These are phyloP conservation scores for Phytophthora niederhauseri DNA, from an alignment of 352 stramenopile species.

Conservation along the genomic window DNA sequence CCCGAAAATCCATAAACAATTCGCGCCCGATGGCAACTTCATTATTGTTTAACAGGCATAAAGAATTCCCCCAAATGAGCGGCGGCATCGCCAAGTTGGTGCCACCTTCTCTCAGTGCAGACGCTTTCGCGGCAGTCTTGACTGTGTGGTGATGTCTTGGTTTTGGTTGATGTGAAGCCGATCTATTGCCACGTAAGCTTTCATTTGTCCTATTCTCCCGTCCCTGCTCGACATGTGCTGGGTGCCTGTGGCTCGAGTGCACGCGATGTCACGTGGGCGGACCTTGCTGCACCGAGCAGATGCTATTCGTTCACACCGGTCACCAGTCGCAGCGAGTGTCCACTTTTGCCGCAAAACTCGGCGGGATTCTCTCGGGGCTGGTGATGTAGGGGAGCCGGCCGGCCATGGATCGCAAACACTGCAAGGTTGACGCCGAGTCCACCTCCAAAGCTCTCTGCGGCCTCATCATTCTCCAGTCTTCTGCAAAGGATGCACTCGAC, in stretches of 20 bases:
- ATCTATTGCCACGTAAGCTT: not conserved
- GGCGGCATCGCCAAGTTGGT: not conserved
- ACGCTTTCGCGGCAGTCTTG: constrained; percentile 8
- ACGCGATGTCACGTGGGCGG: not conserved
- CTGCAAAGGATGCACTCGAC: constrained; percentile 17
- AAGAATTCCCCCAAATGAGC: not conserved
- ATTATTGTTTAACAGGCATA: too few species aligned
- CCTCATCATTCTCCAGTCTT: not conserved
- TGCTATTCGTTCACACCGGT: constrained; percentile 20
- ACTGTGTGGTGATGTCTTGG: too few species aligned
- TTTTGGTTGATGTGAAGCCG: not conserved
- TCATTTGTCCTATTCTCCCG: not conserved
- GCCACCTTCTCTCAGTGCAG: constrained; percentile 9
- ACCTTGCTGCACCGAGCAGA: constrained; percentile 8
- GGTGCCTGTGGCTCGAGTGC: not conserved
- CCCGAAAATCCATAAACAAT: too few species aligned
- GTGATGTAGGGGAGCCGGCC: constrained; percentile 18
- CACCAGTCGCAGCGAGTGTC: not conserved
- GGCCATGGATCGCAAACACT: not conserved
- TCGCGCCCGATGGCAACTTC: too few species aligned
- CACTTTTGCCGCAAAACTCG: not conserved
- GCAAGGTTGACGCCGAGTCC: not conserved
- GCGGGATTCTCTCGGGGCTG: constrained; percentile 4
- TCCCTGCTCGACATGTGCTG: constrained; percentile 16
- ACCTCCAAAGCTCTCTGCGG: not conserved